Conservation (phyloP, 805 yeast genomes). For the Tetrapisispora arboricola region DNA sequence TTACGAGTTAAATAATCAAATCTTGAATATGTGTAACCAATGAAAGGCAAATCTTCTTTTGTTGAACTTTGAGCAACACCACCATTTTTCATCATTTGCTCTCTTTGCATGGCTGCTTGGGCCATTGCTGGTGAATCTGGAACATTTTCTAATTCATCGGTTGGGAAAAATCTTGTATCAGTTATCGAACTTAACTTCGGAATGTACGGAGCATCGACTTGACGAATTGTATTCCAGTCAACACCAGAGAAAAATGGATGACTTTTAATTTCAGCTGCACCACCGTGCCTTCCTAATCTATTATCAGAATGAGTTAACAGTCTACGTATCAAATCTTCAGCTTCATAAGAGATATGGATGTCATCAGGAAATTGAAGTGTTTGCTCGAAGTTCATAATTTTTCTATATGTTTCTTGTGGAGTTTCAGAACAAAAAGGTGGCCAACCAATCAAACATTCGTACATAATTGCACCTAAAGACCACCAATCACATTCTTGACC, state of each 20-base stretch:
- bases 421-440: conserved; percentile 95
- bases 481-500: conserved; percentile 99
- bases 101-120: conserved; percentile 58
- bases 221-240: conserved; percentile 82
- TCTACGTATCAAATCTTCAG: conserved; percentile 74
- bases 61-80: conserved; percentile 26
- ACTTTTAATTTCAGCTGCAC: conserved; percentile 80
- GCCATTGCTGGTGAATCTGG: conserved; percentile 78
- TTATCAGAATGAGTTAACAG: conserved; percentile 69
- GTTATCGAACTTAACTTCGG: conserved; percentile 87
- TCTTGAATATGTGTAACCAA: conserved; percentile 92
- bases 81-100: conserved; percentile 37
- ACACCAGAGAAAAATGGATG: conserved; percentile 96
- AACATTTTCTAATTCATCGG: conserved; percentile 89
- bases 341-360: conserved; percentile 77
- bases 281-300: conserved; percentile 80
- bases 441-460: conserved; percentile 93
- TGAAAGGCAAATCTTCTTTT: conserved; percentile 87
- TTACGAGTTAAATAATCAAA: conserved; percentile 84
- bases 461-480: conserved; percentile 95
- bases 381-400: conserved; percentile 86
- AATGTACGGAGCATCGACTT: conserved; percentile 86
- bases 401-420: conserved; percentile 86
- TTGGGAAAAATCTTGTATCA: conserved; percentile 96
- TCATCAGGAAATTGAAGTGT: conserved; percentile 84